phyloP scores from a whole-genome alignment of 345 rosid species.

The Populus tremula region DNA sequence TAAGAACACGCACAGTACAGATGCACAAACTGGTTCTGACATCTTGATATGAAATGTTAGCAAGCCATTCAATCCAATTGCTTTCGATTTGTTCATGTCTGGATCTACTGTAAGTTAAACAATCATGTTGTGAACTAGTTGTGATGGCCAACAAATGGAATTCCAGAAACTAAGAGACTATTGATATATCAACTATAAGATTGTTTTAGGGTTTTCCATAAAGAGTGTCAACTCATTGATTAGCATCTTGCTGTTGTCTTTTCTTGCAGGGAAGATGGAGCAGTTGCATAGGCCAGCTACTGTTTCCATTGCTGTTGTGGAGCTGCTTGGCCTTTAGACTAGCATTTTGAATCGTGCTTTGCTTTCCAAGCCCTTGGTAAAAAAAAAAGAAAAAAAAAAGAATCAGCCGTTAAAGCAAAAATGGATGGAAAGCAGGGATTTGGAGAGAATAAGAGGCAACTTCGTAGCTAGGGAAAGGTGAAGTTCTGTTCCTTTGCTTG shows the following conservation, averaged over 20 bases:
- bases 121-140: background rate
- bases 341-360: slow-evolving; percentile 4
- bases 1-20: background rate
- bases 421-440: background rate
- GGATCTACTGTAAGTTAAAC: background rate
- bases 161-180: background rate
- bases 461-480: slow-evolving; percentile 11
- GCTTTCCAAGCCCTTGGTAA: background rate
- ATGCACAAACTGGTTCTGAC: background rate
- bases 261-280: slow-evolving; percentile 3
- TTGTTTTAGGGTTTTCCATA: background rate
- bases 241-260: background rate
- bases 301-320: background rate
- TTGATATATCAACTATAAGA: background rate
- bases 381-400: background rate
- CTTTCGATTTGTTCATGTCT: background rate
- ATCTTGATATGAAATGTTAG: background rate
- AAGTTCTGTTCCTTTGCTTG: slow-evolving; percentile 6
- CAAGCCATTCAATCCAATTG: background rate
- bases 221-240: background rate
- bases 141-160: background rate
- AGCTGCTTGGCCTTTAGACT: background rate
- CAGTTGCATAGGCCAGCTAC: background rate
- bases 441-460: slow-evolving; percentile 8
- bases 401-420: background rate